A percentile compares a stretch with the other conserved stretches of the same genome.
These are phyloP conservation scores for Heliocybe sulcata DNA, from an alignment of 1,284 basidiomycete species.

Conservation along the genomic window DNA sequence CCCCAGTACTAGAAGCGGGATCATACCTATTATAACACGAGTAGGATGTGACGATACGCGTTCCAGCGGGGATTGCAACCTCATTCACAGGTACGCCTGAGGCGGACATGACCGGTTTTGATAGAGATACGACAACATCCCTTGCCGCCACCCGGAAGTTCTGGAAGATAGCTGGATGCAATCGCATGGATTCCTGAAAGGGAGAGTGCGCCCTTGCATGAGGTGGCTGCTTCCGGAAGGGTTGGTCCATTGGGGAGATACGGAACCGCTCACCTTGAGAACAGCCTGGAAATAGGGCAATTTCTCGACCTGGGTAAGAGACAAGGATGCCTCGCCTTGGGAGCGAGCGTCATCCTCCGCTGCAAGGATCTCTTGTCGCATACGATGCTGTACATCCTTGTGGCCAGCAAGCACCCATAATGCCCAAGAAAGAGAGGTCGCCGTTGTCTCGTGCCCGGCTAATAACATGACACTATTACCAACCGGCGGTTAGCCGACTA, in stretches of 20 bases:
- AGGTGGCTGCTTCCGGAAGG: too few relatives aligned
- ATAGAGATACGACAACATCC: background rate
- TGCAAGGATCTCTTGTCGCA: constrained; percentile 28
- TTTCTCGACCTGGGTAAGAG: constrained; percentile 35
- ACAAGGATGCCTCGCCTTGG: constrained; percentile 33
- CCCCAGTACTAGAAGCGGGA: too few relatives aligned
- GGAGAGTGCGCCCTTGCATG: too few relatives aligned
- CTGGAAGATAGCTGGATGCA: background rate
- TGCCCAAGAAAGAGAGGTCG: constrained; percentile 19
- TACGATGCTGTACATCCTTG: background rate
- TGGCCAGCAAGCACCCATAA: background rate
- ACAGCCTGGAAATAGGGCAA: constrained; percentile 46
- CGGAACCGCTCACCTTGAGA: constrained; percentile 32
- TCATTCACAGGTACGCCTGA: background rate
- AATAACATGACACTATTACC: constrained; percentile 31
- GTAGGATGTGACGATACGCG: too few relatives aligned
- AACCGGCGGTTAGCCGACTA: too few relatives aligned
- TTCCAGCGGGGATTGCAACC: too few relatives aligned
- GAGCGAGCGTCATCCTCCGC: constrained; percentile 25
- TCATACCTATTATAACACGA: too few relatives aligned
- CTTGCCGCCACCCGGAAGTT: background rate
- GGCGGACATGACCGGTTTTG: background rate
- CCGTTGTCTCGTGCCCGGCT: constrained; percentile 41
- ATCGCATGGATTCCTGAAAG: background rate
- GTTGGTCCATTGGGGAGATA: too few relatives aligned